A percentile compares a stretch with the other conserved stretches of the same genome.
Evolutionary conservation across 176 grass and related monocot genomes (phyloP).

Genomic region (Paspalum vaginatum): DNA sequence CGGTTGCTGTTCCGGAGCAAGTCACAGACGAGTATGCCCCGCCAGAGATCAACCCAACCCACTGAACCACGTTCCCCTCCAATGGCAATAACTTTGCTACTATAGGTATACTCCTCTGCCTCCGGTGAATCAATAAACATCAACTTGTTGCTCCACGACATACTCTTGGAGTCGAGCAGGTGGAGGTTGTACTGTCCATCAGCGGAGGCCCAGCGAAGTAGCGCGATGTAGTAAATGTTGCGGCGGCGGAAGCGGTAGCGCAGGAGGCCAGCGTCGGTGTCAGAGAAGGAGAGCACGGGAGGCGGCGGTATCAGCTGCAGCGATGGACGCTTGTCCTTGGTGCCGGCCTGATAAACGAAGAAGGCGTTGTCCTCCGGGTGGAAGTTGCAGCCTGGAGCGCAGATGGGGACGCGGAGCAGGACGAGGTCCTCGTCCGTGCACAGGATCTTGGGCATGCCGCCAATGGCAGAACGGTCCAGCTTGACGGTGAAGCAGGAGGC

Average conservation of each 20-base stretch:
- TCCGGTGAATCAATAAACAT: not conserved
- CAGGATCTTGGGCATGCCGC: not conserved
- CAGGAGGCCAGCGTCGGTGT: not conserved
- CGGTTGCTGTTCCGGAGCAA: not conserved
- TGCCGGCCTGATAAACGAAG: not conserved
- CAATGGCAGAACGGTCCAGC: not conserved
- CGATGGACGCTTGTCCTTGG: not conserved
- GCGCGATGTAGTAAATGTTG: not conserved
- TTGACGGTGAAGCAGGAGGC: slow-evolving; percentile 5
- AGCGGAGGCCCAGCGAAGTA: not conserved
- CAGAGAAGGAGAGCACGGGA: rapidly evolving
- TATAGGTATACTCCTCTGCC: not conserved
- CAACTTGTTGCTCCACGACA: not conserved
- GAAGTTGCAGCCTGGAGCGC: rapidly evolving
- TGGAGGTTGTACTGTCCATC: not conserved
- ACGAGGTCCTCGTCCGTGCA: not conserved
- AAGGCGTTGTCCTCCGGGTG: not conserved
- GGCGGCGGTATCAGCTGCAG: not conserved
- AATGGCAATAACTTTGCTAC: not conserved
- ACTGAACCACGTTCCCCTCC: not conserved
- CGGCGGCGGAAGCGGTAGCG: not conserved
- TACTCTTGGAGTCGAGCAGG: not conserved
- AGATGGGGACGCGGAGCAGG: not conserved
- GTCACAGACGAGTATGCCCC: slow-evolving; percentile 11
- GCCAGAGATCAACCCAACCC: slow-evolving; percentile 3